These are phyloP conservation scores for Macrolepiota fuliginosa DNA, from an alignment of 768 basidiomycete genomes.

Conservation along the genomic window DNA sequence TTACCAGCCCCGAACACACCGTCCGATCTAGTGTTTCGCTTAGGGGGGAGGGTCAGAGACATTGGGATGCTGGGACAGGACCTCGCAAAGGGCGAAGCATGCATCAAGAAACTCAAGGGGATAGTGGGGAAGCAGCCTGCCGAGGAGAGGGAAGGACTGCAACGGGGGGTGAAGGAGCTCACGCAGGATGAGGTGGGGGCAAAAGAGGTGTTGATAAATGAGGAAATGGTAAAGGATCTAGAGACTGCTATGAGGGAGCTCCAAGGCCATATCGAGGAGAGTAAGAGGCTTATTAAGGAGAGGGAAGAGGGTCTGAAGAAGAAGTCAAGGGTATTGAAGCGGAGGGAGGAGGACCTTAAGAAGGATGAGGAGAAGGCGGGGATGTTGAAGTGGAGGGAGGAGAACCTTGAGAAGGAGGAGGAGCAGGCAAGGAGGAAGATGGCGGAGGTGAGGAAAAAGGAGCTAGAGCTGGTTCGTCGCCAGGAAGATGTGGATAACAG, in stretches of 20 bases:
- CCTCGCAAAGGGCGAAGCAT: slow-evolving; percentile 13
- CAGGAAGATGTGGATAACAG: slow-evolving; percentile 1
- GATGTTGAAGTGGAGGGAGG: too few relatives aligned
- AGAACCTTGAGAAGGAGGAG: not conserved
- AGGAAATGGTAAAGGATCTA: slow-evolving; percentile 4
- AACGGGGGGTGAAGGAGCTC: not conserved
- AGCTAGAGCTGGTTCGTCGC: slow-evolving; percentile 2
- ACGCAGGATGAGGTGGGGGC: slow-evolving; percentile 1
- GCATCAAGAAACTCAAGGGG: slow-evolving; percentile 7
- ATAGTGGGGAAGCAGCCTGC: slow-evolving; percentile 12
- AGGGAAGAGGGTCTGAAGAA: slow-evolving; percentile 3
- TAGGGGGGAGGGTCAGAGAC: not conserved
- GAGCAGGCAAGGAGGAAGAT: slow-evolving; percentile 9
- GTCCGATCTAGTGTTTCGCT: not conserved
- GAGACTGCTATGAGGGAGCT: slow-evolving; percentile 1
- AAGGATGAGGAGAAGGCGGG: not conserved
- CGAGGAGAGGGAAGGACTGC: slow-evolving; percentile 10
- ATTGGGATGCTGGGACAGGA: not conserved
- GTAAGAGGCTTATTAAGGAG: not conserved
- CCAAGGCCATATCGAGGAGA: not conserved
- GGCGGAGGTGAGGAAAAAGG: slow-evolving; percentile 10
- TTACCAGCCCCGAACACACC: too few relatives aligned
- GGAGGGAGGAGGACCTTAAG: slow-evolving; percentile 10
- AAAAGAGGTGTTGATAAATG: slow-evolving; percentile 1
- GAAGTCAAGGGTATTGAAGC: not conserved